Percentiles rank a stretch among this genome's conserved stretches.
phyloP scores from a whole-genome alignment of 108 stramenopile genomes.

The Skeletonema marinoi region DNA sequence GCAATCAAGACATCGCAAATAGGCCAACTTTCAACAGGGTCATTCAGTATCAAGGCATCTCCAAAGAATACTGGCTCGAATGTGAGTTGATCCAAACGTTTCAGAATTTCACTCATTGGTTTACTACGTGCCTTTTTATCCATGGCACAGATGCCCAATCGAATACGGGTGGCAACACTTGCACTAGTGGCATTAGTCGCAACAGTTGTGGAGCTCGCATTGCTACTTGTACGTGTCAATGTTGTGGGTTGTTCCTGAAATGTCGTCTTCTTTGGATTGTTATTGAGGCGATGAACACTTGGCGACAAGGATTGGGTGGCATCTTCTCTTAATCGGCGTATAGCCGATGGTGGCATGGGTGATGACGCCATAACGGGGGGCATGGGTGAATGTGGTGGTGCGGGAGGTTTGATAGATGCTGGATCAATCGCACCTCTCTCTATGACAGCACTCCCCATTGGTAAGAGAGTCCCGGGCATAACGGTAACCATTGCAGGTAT shows the following conservation, averaged over 20 bases:
- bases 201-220: slow-evolving; percentile 18
- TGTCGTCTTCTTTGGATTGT: slow-evolving; percentile 15
- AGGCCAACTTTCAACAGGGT: slow-evolving; percentile 94
- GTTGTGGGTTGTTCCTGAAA: slow-evolving; percentile 19
- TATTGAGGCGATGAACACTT: not conserved
- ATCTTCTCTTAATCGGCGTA: not conserved
- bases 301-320: not conserved
- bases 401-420: not conserved
- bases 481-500: not conserved
- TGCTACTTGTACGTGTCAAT: slow-evolving; percentile 26
- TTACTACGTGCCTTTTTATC: slow-evolving; percentile 94
- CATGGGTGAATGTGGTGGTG: not conserved
- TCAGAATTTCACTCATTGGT: slow-evolving; percentile 97
- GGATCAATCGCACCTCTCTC: not conserved
- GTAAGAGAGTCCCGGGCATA: not conserved
- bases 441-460: not conserved
- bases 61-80: slow-evolving; percentile 94
- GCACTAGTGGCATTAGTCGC: slow-evolving; percentile 4
- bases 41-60: slow-evolving; percentile 87
- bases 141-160: slow-evolving; percentile 97
- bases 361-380: not conserved
- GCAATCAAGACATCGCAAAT: slow-evolving; percentile 93
- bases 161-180: slow-evolving; percentile 58
- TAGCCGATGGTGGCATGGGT: slow-evolving; percentile 9
- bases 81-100: slow-evolving; percentile 70